These are phyloP conservation scores for Pleomassaria siparia DNA, from an alignment of 2,329 filamentous ascomycete species.

Conservation along the genomic window DNA sequence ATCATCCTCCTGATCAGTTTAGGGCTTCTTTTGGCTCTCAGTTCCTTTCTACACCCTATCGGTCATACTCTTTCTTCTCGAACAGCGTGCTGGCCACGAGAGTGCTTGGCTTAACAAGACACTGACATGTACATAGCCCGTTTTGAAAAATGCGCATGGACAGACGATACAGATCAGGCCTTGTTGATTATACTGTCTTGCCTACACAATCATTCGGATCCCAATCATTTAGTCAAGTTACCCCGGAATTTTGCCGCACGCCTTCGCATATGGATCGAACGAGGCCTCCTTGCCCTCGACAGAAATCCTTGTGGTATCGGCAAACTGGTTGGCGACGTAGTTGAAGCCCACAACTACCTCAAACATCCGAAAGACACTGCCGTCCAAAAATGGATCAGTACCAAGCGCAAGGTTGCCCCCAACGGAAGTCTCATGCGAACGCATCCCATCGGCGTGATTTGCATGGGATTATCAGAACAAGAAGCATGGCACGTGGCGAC, in stretches of 20 bases:
- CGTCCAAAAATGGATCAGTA: conserved; percentile 46
- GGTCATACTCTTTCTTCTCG: too few species aligned
- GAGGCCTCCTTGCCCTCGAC: conserved; percentile 51
- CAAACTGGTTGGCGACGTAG: conserved; percentile 50
- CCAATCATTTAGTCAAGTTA: conserved; percentile 16
- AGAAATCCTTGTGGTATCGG: conserved; percentile 54
- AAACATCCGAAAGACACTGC: conserved; percentile 46
- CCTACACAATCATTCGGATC: conserved; percentile 45
- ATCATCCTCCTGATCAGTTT: too few species aligned
- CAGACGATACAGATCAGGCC: conserved; percentile 59
- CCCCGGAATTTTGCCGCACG: conserved; percentile 50
- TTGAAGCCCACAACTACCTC: conserved; percentile 44
- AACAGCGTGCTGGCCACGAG: too few species aligned
- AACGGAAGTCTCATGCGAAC: conserved; percentile 59
- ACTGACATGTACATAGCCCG: conserved; percentile 14
- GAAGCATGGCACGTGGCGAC: conserved; percentile 50
- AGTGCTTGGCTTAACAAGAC: too few species aligned
- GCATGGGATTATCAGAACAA: conserved; percentile 43
- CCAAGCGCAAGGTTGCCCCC: conserved; percentile 46
- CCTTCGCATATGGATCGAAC: conserved; percentile 51
- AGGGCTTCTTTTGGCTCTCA: too few species aligned
- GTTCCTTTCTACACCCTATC: too few species aligned
- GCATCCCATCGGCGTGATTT: conserved; percentile 54
- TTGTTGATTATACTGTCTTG: conserved; percentile 54
- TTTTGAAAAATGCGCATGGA: conserved; percentile 48